These are phyloP conservation scores for Piedraia hortae DNA, from an alignment of 2,329 filamentous ascomycete genomes.

Conservation along the genomic window DNA sequence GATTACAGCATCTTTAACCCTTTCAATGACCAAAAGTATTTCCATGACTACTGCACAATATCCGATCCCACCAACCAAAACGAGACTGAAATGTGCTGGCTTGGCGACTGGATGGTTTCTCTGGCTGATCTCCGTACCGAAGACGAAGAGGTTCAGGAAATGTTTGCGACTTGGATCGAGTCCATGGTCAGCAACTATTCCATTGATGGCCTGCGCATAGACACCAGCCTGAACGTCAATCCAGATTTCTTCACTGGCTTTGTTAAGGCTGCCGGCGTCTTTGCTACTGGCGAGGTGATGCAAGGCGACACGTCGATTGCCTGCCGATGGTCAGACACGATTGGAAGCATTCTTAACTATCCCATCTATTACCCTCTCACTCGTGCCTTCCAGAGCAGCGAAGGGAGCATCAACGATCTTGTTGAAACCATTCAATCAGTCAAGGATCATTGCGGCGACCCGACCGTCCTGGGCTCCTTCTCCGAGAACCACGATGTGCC, in stretches of 20 bases:
- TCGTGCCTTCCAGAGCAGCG: slow-evolving; percentile 11
- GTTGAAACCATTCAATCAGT: slow-evolving; percentile 6
- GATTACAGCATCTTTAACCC: slow-evolving; percentile 1
- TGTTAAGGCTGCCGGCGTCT: slow-evolving; percentile 7
- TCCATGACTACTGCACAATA: slow-evolving; percentile 1
- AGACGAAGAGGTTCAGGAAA: slow-evolving; percentile 18
- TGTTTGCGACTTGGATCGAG: slow-evolving; percentile 12
- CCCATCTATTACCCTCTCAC: slow-evolving; percentile 14
- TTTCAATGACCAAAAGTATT: slow-evolving; percentile 1
- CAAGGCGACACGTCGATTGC: slow-evolving; percentile 5
- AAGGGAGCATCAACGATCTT: slow-evolving; percentile 13
- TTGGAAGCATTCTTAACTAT: slow-evolving; percentile 19
- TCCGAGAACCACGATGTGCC: slow-evolving; percentile 14
- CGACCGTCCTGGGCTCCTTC: slow-evolving; percentile 14
- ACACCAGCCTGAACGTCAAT: slow-evolving; percentile 18
- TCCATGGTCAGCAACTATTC: slow-evolving; percentile 1
- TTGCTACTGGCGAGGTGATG: slow-evolving; percentile 10
- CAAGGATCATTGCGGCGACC: slow-evolving; percentile 10
- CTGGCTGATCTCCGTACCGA: slow-evolving; percentile 34
- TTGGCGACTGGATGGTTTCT: slow-evolving; percentile 22
- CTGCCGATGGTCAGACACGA: slow-evolving; percentile 3
- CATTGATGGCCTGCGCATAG: slow-evolving; percentile 17
- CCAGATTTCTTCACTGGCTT: slow-evolving; percentile 4
- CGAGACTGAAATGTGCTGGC: slow-evolving; percentile 19
- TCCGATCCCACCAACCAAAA: background rate